These are phyloP conservation scores for Fusarium sarcochroum DNA, from an alignment of 2,329 filamentous ascomycete genomes.

Conservation along the genomic window DNA sequence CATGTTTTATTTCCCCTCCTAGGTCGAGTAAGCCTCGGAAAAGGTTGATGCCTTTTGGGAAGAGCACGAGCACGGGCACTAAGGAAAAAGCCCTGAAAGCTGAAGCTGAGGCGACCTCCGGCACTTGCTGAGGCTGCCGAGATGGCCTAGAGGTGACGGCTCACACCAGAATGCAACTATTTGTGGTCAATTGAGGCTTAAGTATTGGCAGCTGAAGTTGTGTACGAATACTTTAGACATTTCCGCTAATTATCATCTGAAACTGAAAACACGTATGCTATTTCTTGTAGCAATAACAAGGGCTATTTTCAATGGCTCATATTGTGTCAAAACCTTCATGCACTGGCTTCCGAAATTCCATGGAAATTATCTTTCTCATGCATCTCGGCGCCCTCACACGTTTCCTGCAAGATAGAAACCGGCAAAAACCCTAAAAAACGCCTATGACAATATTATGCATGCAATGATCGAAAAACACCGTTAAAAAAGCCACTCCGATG, in stretches of 20 bases:
- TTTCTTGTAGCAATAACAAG: no score
- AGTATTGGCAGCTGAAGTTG: no score
- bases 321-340: no score
- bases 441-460: slow-evolving; percentile 14
- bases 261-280: no score
- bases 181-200: no score
- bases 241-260: no score
- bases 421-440: slow-evolving; percentile 36
- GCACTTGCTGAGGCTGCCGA: slow-evolving; percentile 13
- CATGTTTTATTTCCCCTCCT: no score
- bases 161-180: no score
- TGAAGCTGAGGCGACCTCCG: slow-evolving; percentile 36
- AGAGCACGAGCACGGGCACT: slow-evolving; percentile 24
- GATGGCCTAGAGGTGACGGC: slow-evolving; percentile 6
- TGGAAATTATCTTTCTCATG: slow-evolving; percentile 10
- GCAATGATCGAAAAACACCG: slow-evolving; percentile 14
- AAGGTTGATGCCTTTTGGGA: slow-evolving; percentile 16
- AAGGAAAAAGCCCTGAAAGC: slow-evolving; percentile 29
- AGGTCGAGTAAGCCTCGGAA: slow-evolving; percentile 28
- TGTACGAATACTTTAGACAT: no score
- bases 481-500: slow-evolving; percentile 17
- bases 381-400: slow-evolving; percentile 7
- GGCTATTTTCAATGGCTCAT: no score
- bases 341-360: no score
- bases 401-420: slow-evolving; percentile 18